Conservation (phyloP, 495 filamentous ascomycete species). For the Neurospora pannonica region DNA sequence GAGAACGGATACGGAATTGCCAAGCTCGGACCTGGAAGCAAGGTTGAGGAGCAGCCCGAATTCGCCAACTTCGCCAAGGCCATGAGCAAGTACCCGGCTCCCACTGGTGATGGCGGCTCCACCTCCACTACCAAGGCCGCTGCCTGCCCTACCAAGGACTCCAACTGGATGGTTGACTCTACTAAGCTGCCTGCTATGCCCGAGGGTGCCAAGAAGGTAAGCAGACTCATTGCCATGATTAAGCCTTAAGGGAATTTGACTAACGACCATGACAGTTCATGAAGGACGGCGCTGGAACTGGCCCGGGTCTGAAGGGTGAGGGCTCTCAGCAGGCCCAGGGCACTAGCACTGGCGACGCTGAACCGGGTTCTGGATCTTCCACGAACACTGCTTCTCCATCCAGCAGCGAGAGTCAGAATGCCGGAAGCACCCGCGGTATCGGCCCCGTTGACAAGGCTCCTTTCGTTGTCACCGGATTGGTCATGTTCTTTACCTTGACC, state of each 20-base stretch:
- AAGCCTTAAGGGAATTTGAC: too few relatives aligned
- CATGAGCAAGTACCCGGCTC: conserved; percentile 52
- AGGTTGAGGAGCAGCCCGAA: conserved; percentile 40
- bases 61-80: conserved; percentile 60
- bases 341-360: conserved; percentile 50
- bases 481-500: conserved; percentile 49
- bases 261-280: conserved; percentile 38
- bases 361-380: conserved; percentile 50
- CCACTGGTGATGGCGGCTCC: conserved; percentile 68
- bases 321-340: conserved; percentile 64
- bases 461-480: conserved; percentile 43
- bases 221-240: too few relatives aligned
- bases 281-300: conserved; percentile 61
- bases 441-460: conserved; percentile 44
- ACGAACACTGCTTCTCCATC: conserved; percentile 30
- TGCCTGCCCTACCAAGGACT: conserved; percentile 58
- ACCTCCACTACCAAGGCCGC: conserved; percentile 54
- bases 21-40: conserved; percentile 44
- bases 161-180: conserved; percentile 63
- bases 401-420: conserved; percentile 21
- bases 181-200: conserved; percentile 69
- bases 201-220: conserved; percentile 39
- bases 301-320: conserved; percentile 57
- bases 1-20: conserved; percentile 70
- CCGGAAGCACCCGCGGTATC: conserved; percentile 25